phyloP scores from a whole-genome alignment of 768 basidiomycete genomes.

The Agaricus sinodeliciosus region DNA sequence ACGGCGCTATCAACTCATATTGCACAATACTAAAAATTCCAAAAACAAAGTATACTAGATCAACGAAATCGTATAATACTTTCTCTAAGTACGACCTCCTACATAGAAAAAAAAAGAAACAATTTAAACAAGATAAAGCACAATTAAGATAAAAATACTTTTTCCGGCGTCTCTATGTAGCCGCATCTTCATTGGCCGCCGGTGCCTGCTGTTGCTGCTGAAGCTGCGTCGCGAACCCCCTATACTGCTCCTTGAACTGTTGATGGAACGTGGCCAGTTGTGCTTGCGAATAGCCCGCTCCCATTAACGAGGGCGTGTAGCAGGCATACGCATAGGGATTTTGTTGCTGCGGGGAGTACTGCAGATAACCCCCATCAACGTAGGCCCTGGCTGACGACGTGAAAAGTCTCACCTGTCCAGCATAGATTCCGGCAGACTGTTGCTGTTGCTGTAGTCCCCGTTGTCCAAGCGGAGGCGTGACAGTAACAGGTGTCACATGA shows the following conservation, averaged over 20 bases:
- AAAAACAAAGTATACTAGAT: no score
- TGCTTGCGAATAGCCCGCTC: constrained; percentile 2
- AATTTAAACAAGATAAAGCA: background rate
- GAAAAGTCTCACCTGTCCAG: constrained; percentile 1
- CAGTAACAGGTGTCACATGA: background rate
- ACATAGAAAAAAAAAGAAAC: background rate
- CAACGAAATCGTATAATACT: no score
- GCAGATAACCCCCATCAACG: background rate
- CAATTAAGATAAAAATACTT: constrained; percentile 11
- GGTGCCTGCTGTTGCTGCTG: constrained; percentile 12
- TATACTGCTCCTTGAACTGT: constrained; percentile 4
- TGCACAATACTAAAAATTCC: no score
- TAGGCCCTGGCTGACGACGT: background rate
- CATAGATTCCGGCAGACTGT: background rate
- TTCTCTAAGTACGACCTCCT: no score
- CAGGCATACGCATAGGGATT: constrained; percentile 8
- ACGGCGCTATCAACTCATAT: no score
- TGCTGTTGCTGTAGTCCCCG: constrained; percentile 3
- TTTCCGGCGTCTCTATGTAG: constrained; percentile 4
- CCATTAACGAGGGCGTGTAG: constrained; percentile 5
- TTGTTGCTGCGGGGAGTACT: constrained; percentile 6
- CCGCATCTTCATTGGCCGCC: constrained; percentile 5
- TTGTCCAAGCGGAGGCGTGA: background rate
- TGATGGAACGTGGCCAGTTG: constrained; percentile 6
- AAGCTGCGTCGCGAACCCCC: constrained; percentile 1